Base-by-base conservation (phyloP, 805 yeast genomes). In the Candida ulmi region DNA sequence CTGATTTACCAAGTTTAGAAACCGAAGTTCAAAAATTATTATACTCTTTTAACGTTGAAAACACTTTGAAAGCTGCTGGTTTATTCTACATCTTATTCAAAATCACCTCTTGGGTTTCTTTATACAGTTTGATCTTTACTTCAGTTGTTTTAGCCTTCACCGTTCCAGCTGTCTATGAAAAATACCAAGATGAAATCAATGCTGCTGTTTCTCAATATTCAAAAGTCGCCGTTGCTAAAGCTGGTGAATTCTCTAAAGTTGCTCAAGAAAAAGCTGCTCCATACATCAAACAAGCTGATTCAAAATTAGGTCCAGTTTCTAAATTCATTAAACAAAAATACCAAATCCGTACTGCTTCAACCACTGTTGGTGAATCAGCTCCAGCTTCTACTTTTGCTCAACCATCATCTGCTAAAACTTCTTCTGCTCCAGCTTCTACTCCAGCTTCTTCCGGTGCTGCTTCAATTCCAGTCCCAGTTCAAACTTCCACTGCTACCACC, bases 141-240 rank as follows among this genome's bases (percentile, higher is more conserved):
- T 61, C 77, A 33, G 78, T 80, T 36, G 61, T 85, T 36, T 57
- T 69, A 17, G 72, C 83, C 13, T 91, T 91, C 73, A 63, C 95
- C 33, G 67, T 76, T 33, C 98, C 98, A 43, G 76, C 74, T 23
- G 55, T 83, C 46, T 91, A 90, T 71, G 66, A 76, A 52, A 72
- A 72, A 50, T 79, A 84, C 75, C 80, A 87, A 72, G 72, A 72
- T 56, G 82, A 85, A 69, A 83, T 90, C 56, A 88, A 83, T 61
- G 76, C 77, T 35, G 72, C 76, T 33, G 72, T 79, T 32, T 71
- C 70, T 38, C 62, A 69, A 36, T 65, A 61, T 49, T 55, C 68
- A 36, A 59, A 68, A 39, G 43, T 72, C 27, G 78, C 78, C 35
- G 72, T 69, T 52, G 72, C 66, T 33, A 78, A 80, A 62, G 54